Evolutionary conservation across 2,329 filamentous ascomycete genomes (phyloP).

Genomic region (Fusarium zealandicum): DNA sequence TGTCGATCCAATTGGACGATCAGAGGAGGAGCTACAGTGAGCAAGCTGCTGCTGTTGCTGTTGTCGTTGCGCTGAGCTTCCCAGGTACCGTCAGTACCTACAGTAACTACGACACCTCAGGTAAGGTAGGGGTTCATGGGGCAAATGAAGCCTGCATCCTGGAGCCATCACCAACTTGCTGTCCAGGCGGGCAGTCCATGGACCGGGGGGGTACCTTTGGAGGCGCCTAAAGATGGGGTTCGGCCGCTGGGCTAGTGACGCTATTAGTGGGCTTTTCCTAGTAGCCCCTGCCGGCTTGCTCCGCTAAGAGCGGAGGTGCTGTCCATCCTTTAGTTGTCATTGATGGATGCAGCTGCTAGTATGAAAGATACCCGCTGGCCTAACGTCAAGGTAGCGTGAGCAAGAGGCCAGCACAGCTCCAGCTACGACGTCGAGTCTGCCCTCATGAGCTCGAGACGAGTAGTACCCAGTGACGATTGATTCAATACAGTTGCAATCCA

Average conservation of each 20-base stretch:
- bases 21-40: constrained; percentile 20
- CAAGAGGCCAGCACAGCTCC: constrained; percentile 17
- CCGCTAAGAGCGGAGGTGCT: constrained; percentile 37
- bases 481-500: background rate
- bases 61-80: background rate
- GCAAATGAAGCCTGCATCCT: constrained; percentile 21
- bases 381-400: constrained; percentile 9
- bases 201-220: constrained; percentile 31
- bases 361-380: constrained; percentile 8
- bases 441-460: background rate
- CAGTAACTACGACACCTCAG: background rate
- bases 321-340: constrained; percentile 25
- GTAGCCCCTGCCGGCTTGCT: constrained; percentile 31
- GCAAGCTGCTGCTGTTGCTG: background rate
- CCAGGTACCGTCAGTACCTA: background rate
- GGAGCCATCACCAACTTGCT: constrained; percentile 21
- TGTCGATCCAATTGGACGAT: constrained; percentile 5
- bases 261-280: constrained; percentile 30
- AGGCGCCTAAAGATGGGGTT: constrained; percentile 41
- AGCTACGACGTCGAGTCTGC: constrained; percentile 14
- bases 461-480: background rate
- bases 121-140: constrained; percentile 12
- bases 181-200: constrained; percentile 18
- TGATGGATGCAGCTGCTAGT: constrained; percentile 18
- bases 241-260: constrained; percentile 30